Conservation (phyloP, 371 early-diverging fungal species). For the Chytridium lagenaria region DNA sequence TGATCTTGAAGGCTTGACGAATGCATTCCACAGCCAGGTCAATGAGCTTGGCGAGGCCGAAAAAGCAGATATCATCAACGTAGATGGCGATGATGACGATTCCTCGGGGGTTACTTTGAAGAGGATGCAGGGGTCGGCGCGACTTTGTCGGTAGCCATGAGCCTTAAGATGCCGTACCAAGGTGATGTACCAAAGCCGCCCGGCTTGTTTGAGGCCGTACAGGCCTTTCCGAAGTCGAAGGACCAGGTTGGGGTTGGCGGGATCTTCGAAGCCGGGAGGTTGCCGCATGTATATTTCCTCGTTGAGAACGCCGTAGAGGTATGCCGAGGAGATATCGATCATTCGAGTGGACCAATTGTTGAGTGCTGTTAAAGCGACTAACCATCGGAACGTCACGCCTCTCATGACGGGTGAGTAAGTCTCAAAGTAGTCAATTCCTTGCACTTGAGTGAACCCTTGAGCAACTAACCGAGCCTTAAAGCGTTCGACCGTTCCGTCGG, state of each 20-base stretch:
- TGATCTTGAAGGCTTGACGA: constrained; percentile 10
- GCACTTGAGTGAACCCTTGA: no score
- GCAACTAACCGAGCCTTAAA: no score
- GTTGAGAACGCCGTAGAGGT: constrained; percentile 19
- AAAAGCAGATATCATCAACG: constrained; percentile 34
- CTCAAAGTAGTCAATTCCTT: no score
- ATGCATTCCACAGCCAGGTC: not conserved
- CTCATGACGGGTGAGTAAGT: no score
- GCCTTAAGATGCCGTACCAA: constrained; percentile 6
- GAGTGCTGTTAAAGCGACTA: no score
- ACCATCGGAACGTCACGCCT: no score
- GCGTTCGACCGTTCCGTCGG: no score
- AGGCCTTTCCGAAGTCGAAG: constrained; percentile 13
- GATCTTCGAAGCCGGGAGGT: constrained; percentile 7
- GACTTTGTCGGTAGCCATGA: constrained; percentile 13
- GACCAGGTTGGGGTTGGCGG: not conserved
- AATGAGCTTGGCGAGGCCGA: not conserved
- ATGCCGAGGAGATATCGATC: no score
- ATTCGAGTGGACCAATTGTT: no score
- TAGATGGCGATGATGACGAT: constrained; percentile 25
- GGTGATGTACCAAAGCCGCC: constrained; percentile 28
- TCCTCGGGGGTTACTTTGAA: not conserved
- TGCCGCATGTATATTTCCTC: constrained; percentile 11
- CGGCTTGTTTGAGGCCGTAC: constrained; percentile 39
- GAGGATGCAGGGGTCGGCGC: constrained; percentile 35